phyloP scores from a whole-genome alignment of 2,329 filamentous ascomycete species.

The Coniella vitis region DNA sequence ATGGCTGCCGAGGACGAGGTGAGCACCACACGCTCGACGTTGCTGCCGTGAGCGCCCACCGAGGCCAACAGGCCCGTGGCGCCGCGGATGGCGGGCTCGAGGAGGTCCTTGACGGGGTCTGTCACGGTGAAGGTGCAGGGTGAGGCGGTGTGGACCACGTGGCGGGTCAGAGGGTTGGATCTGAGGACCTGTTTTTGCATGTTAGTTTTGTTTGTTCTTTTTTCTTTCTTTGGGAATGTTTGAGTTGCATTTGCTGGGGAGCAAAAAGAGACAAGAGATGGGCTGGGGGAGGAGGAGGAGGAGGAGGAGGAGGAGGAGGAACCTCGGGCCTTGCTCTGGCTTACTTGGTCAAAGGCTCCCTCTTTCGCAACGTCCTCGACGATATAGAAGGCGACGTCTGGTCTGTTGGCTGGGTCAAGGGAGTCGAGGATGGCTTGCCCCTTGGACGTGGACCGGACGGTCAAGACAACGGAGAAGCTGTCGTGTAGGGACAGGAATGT shows the following conservation, averaged over 20 bases:
- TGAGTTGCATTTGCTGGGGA: too few species aligned
- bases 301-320: too few species aligned
- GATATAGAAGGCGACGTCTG: constrained; percentile 39
- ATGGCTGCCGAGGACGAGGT: constrained; percentile 42
- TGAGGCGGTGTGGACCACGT: constrained; percentile 66
- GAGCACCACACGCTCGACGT: constrained; percentile 57
- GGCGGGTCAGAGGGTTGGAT: constrained; percentile 53
- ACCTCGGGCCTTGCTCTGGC: too few species aligned
- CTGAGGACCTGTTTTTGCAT: too few species aligned
- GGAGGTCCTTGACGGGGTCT: constrained; percentile 38
- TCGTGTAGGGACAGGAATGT: too few species aligned
- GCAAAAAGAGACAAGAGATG: too few species aligned
- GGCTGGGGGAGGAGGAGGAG: too few species aligned
- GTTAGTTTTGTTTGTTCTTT: too few species aligned
- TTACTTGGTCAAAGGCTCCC: constrained; percentile 58
- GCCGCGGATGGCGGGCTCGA: constrained; percentile 50
- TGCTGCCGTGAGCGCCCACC: constrained; percentile 33
- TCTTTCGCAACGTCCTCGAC: constrained; percentile 66
- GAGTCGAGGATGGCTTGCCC: constrained; percentile 36
- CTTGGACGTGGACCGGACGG: constrained; percentile 41
- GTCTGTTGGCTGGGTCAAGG: constrained; percentile 35
- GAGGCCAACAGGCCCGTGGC: constrained; percentile 43
- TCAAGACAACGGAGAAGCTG: constrained; percentile 38
- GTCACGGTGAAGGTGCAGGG: constrained; percentile 65
- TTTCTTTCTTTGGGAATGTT: too few species aligned